Conservation (phyloP, 331 rosid genomes). For the Stylosanthes scabra region DNA sequence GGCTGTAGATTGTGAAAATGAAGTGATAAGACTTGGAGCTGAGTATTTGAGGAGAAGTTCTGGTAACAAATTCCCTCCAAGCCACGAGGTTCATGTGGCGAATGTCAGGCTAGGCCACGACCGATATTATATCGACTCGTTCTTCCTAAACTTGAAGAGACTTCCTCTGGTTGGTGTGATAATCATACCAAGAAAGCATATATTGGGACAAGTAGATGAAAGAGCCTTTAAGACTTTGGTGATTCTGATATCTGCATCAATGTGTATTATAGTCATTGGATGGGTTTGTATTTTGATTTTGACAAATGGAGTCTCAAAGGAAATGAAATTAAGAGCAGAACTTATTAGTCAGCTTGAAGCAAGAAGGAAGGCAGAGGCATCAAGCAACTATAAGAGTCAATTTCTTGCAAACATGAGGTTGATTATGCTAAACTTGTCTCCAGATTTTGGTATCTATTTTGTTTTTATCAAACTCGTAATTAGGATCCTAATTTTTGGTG, state of each 20-base stretch:
- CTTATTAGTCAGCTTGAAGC: constrained; percentile 92
- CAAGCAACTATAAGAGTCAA: constrained; percentile 95
- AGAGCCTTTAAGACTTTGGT: constrained; percentile 90
- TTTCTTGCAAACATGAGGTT: constrained; percentile 98
- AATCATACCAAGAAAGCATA: constrained; percentile 84
- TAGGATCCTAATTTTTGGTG: constrained; percentile 22
- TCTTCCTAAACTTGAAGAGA: constrained; percentile 82
- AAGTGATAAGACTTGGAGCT: constrained; percentile 69
- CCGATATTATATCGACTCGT: constrained; percentile 84
- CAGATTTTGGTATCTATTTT: not conserved
- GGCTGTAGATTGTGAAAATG: constrained; percentile 72
- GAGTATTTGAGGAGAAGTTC: constrained; percentile 66
- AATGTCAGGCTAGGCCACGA: constrained; percentile 66
- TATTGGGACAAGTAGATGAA: constrained; percentile 91
- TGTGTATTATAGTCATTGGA: constrained; percentile 85
- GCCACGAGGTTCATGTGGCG: constrained; percentile 77
- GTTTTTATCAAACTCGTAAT: not conserved
- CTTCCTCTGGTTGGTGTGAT: constrained; percentile 97
- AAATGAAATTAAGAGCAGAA: constrained; percentile 95
- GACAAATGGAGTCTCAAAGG: constrained; percentile 97
- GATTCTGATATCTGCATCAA: constrained; percentile 86
- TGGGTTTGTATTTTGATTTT: constrained; percentile 90
- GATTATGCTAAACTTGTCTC: constrained; percentile 1
- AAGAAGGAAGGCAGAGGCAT: constrained; percentile 95
- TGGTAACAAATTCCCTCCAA: constrained; percentile 66